Evolutionary conservation across 108 stramenopile species (phyloP), one percentile per base, ranked within the genome.

Genomic region (Aurantiochytrium sp.): DNA sequence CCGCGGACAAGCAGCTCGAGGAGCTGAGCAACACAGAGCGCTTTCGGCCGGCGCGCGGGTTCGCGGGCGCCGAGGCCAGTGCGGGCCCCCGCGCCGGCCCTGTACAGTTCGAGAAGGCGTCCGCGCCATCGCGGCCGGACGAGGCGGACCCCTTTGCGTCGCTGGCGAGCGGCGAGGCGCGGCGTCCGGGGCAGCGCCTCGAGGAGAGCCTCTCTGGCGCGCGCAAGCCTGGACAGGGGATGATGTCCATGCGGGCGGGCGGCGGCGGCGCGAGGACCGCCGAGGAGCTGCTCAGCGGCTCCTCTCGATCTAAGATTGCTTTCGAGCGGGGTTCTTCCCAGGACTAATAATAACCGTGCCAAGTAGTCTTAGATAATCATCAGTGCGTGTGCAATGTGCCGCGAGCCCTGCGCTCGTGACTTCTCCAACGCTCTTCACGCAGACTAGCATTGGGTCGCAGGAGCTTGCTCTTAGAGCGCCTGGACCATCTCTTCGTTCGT

Each of bases 41-140:
- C 39, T 92, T 92, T 89, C 68, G 69, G 41, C 89, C 91, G 27
- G 89, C 91, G 65, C 31, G 73, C 30, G 91, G 89, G 31, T 92
- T 92, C 85, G 89, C 87, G 89, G 91, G 86, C 55, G 65, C 45
- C 15, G 86, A 55, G 21, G 27, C 4, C n/a, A 15, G 42, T 50
- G 87, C 68, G 54, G 90, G 86, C 34, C 32, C 90, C 4, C 87
- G 89, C 10, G 53, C 53, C 4, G 89, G 73, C 4, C 90, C 91
- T 1, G 91, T 91, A 10, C 89, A 89, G 88, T 91, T 91, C 52
- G 90, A 90, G 34, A 65, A 65, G 59, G 59, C 59, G 27, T 6
- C 32, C 34, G 22, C 59, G 8, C 50, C 50, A n/a, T n/a, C 17
- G 50, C 50, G 50, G 50, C 50, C 50, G 50, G n/a, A n/a, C n/a